These are phyloP conservation scores for Buddleja alternifolia DNA, from an alignment of 257 asterid species.

Conservation along the genomic window DNA sequence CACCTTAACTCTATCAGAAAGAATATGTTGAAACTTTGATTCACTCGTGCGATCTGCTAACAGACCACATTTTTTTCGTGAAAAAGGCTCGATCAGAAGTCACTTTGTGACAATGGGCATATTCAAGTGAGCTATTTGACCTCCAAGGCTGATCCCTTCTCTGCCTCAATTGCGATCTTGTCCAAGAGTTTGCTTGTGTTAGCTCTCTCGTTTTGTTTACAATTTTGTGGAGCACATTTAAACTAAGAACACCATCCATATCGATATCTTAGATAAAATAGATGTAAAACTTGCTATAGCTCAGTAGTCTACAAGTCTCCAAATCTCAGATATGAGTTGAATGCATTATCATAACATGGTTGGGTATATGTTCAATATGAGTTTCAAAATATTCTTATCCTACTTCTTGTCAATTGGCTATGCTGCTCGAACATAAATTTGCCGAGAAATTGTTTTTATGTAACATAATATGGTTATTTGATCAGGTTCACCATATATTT, in stretches of 20 bases:
- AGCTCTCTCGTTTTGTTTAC: background rate
- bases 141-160: background rate
- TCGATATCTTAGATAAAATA: background rate
- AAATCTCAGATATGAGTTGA: background rate
- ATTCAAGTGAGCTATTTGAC: background rate
- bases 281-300: background rate
- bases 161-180: background rate
- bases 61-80: background rate
- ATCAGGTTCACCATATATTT: background rate
- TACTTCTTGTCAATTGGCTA: background rate
- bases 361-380: background rate
- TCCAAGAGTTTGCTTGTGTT: background rate
- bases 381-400: background rate
- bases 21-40: conserved; percentile 8
- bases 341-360: background rate
- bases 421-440: background rate
- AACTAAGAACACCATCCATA: background rate
- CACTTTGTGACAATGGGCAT: background rate
- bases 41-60: background rate
- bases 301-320: background rate
- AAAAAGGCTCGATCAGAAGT: background rate
- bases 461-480: background rate
- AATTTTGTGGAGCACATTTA: background rate
- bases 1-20: background rate
- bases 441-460: background rate